Conservation (phyloP, 1,139 yeast genomes). For the Taphrina pruni region DNA sequence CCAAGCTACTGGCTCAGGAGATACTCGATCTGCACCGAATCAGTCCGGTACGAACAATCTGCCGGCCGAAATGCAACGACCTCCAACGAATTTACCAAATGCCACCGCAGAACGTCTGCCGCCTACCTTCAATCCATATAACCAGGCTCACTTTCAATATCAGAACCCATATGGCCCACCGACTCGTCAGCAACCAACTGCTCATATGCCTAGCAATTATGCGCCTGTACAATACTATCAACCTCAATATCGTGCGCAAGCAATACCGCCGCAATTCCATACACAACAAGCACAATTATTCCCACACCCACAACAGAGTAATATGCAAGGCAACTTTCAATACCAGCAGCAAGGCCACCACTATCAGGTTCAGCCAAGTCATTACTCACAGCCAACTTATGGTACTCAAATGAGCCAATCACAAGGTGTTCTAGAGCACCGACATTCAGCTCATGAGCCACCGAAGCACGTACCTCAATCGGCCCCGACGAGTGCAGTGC, state of each 20-base stretch:
- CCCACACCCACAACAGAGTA: not conserved
- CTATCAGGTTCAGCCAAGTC: not conserved
- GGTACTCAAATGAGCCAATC: not conserved
- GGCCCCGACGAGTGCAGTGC: not conserved
- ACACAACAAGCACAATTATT: not conserved
- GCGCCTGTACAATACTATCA: conserved; percentile 1
- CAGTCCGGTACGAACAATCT: not conserved
- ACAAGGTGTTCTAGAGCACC: not conserved
- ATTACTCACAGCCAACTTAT: not conserved
- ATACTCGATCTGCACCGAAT: not conserved
- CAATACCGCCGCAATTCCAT: not conserved
- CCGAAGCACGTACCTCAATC: not conserved
- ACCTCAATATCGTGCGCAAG: not conserved
- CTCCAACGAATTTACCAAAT: not conserved
- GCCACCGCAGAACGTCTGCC: not conserved
- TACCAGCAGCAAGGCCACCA: not conserved
- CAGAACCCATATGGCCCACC: conserved; percentile 3
- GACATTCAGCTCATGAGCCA: not conserved
- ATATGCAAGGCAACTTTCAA: not conserved
- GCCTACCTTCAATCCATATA: not conserved
- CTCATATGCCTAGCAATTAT: not conserved
- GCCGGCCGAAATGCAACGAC: not conserved
- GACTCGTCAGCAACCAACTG: not conserved
- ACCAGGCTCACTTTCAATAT: not conserved
- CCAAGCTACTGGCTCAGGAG: not conserved